Base-by-base conservation (phyloP, 306 rosid species). In the Gynostemma pentaphyllum region DNA sequence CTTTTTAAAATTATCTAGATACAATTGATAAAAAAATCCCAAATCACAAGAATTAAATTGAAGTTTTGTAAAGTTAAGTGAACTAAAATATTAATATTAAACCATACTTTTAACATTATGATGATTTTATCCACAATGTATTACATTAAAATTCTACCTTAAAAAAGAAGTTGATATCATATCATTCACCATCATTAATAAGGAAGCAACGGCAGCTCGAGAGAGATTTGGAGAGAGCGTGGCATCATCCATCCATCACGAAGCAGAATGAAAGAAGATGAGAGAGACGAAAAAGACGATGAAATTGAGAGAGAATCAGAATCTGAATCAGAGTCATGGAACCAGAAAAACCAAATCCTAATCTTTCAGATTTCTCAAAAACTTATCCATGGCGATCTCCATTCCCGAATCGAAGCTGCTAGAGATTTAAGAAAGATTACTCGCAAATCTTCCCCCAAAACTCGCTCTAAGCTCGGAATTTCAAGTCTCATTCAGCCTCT, bases 401-500 rank as follows among this genome's bases (percentile, higher is more conserved):
- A 59, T 22, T 68, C 84, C 64, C 83, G 87, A 72, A 86, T 89
- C 67, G 85, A 86, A 52, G 95, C 95, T 12, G 95, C 97, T n/a
- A 84, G 87, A 54, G 95, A 84, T 66, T 84, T 89, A 62, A 76
- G 97, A 37, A 86, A 74, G 69, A 75, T 89, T 24, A 89, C 87
- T 39, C 74, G 97, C 4, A 84, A 82, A 60, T 83, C 85, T 12
- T 78, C 86, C 5, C 64, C 82, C 49, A 89, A 86, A 71, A 82
- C 85, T 5, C 91, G 92, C 24, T 77, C 87, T 0, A 78, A 72
- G 52, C 45, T 89, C 10, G 95, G 87, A 5, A 85, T 85, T 18
- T 74, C 85, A 0, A 95, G 89, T 49, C 91, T 89, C 37, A 82
- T 89, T 70, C 85, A 80, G 62, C 97, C 95, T 1, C 80, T 89